Evolutionary conservation across 305 asterid species (phyloP), one percentile per base, ranked within the genome.

Genomic region (Fraxinus nigra): DNA sequence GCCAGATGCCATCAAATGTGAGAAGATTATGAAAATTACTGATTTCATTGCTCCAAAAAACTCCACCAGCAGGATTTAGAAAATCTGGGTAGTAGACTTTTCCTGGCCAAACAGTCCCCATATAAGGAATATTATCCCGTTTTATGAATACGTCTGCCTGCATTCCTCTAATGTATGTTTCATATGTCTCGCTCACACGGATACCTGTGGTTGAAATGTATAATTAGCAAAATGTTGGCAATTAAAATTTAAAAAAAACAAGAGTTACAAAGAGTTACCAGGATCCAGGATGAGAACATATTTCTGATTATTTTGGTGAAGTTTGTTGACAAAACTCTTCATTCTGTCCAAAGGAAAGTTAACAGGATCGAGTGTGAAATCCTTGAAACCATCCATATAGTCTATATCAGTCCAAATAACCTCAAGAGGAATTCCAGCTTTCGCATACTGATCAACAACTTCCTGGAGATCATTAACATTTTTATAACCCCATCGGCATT

Each of bases 341-440:
- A 90, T 88, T 82, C 69, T 76, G 61, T 84, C 82, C 85, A 79
- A 72, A 2, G 93, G 91, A 59, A 87, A 90, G 81, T 87, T 86
- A 56, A 81, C 77, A 11, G 91, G 89, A 83, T 90, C 91, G 20
- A 90, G 84, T 26, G 93, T 90, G 33, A 90, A 90, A 81, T 90
- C 93, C 85, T 90, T 90, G 61, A 59, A 88, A 24, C 78, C 89
- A 70, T 90, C 93, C 93, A 90, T 88, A 84, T 90, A 79, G 80
- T 90, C 92, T 18, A 90, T 88, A 74, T 90, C 93, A 6, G 89
- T 90, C 93, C 93, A 90, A 81, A 88, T 87, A 79, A 88, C 91
- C 82, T 90, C 93, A 16, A 90, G 88, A 28, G 91, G 93, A 69
- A 90, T 90, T 70, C 79, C 78, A 81, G 90, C 89, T 80, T 85